Evolutionary conservation across 768 basidiomycete genomes (phyloP).

Genomic region (Suillus americanus): DNA sequence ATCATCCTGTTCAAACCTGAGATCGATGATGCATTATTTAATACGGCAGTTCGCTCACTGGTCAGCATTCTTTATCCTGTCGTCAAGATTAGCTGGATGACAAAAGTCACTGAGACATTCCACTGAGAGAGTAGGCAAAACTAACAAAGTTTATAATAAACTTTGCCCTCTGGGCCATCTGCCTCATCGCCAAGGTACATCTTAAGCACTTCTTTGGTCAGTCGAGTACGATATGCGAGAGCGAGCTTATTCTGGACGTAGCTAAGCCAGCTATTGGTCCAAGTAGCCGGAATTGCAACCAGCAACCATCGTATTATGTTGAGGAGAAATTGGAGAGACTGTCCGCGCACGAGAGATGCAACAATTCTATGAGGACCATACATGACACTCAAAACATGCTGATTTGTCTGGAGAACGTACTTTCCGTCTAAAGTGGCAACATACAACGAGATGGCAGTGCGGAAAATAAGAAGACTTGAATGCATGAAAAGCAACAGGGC

Average conservation of each 20-base stretch:
- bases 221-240: conserved; percentile 81
- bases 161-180: conserved; percentile 69
- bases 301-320: conserved; percentile 90
- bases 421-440: conserved; percentile 93
- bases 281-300: conserved; percentile 91
- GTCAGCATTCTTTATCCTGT: conserved; percentile 94
- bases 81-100: conserved; percentile 84
- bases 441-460: conserved; percentile 91
- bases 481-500: conserved; percentile 86
- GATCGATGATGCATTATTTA: not conserved
- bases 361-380: conserved; percentile 65
- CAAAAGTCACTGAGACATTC: conserved; percentile 6
- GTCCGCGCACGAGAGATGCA: conserved; percentile 88
- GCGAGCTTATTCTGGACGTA: conserved; percentile 93
- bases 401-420: conserved; percentile 40
- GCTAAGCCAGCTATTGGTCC: conserved; percentile 90
- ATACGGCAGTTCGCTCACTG: conserved; percentile 52
- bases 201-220: conserved; percentile 80
- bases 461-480: conserved; percentile 81
- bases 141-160: conserved; percentile 91
- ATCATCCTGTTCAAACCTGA: conserved; percentile 64
- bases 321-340: conserved; percentile 71
- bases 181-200: conserved; percentile 79
- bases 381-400: conserved; percentile 4
- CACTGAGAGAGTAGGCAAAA: conserved; percentile 3